Evolutionary conservation across 331 rosid genomes (phyloP), one percentile per base, ranked within the genome.

Genomic region (Stylosanthes scabra): DNA sequence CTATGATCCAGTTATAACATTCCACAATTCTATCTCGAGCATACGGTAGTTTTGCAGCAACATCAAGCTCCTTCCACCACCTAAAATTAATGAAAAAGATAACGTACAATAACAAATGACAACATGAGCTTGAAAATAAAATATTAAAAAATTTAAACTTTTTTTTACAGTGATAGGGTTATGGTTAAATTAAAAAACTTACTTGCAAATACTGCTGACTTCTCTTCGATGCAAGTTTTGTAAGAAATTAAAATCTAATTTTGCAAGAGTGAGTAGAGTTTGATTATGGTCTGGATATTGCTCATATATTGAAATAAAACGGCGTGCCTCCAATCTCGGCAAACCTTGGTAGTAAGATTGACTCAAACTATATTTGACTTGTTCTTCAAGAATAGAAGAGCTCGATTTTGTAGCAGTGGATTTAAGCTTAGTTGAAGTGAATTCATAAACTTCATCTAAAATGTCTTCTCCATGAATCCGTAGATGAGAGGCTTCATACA

Each of bases 401-500:
- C 25, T 72, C 31, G 66, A 44, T 9, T 20, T 20, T 11, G 14
- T 58, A 12, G 49, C 42, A 14, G 42, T 39, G 2, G 63, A 39
- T 16, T 70, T 13, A 3, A 87, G 73, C 16, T 71, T 80, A 50
- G 37, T 42, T 31, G 78, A 29, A 11, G 83, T 82, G 81, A 80
- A 84, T 13, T 6, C 69, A 7, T 76, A 34, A 6, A 88, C 85
- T 50, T 80, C 79, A 5, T 84, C 86, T 0, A 84, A 69, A 5
- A 84, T 27, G 15, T 80, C 79, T 40, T 87, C 91, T 54, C 85
- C 88, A 7, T 63, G 83, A 3, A 61, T 6, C 45, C 59, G 75
- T 4, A 80, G 2, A 2, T 74, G 75, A 31, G 84, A 5, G 50
- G 89, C 86, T 60, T 87, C 85, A 58, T 77, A 84, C 66, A 84